A percentile compares a stretch with the other conserved stretches of the same genome.
Evolutionary conservation across 352 stramenopile genomes (phyloP).

Genomic region (Lagenidium sp.): DNA sequence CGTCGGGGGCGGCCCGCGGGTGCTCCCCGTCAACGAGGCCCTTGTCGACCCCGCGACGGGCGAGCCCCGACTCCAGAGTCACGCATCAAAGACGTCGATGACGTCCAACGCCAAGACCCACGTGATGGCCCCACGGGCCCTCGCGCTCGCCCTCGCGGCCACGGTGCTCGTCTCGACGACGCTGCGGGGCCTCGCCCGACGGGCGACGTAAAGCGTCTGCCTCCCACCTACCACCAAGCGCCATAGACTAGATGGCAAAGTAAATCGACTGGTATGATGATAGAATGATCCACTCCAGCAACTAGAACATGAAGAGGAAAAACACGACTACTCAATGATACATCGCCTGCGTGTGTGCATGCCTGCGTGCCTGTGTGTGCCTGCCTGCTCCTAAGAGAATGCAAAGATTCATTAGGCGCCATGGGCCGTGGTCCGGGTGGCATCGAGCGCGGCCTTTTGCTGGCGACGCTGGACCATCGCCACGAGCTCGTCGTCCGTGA

Average conservation of each 20-base stretch:
- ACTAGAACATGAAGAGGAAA: too few species aligned
- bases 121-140: too few species aligned
- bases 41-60: constrained; percentile 42
- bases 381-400: too few species aligned
- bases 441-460: not conserved
- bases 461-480: constrained; percentile 26
- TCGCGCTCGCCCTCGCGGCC: not conserved
- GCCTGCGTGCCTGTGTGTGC: too few species aligned
- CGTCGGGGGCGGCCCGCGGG: constrained; percentile 37
- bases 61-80: constrained; percentile 6
- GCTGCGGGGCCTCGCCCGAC: constrained; percentile 2
- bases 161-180: constrained; percentile 1
- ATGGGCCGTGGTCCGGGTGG: too few species aligned
- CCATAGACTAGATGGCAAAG: too few species aligned
- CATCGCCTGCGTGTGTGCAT: too few species aligned
- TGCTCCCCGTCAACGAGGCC: constrained; percentile 24
- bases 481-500: constrained; percentile 50
- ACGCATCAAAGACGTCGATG: not conserved
- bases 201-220: too few species aligned
- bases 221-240: too few species aligned
- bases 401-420: too few species aligned
- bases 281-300: too few species aligned
- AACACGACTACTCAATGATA: too few species aligned
- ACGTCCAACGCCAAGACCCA: not conserved
- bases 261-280: constrained; percentile 1